Base-by-base conservation (phyloP, 192 early-diverging fungal species). In the Thamnidium elegans region DNA sequence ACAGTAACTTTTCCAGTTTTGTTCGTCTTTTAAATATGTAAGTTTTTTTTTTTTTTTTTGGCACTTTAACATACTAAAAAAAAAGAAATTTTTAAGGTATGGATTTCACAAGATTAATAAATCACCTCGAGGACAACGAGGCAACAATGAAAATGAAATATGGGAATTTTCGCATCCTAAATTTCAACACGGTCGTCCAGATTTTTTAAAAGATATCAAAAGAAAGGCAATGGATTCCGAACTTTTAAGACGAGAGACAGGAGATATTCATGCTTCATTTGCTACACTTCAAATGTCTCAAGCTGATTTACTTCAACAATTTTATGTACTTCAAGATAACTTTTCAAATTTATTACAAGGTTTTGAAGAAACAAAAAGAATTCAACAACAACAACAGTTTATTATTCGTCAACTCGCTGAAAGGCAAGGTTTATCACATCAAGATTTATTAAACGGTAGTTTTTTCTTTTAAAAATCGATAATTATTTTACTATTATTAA, bases 41-140 rank as follows among this genome's bases (percentile, higher is more conserved):
- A 76, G 80, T 60, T 34, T 34, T 4, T 11, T 6, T 20, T 17
- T 66, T 50, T 7, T 13, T 7, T 43, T 7, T 14, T 86, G 52
- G 70, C 67, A 54, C 79, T 84, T 63, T 80, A 83, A 47, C 74
- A 14, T 14, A 59, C 15, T 15, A 43, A 17, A 15, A 44, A 44
- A 43, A 26, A 10, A 7, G 10, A 42, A 7, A 56, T 5, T 19
- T 8, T 43, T 9, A 51, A 84, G 81, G 78, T 90, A 92, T 67
- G 88, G 89, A 23, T 95, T 95, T 65, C 91, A 93, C 79, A 95
- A 95, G 70, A 84, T 94, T 43, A 95, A 94, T 80, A 94, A 94
- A 73, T 92, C 90, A 62, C 89, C 92, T 39, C 82, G 90, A 64
- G 89, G 91, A 10, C 88, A 90, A 65, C 82, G 91, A 50, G 90